Conservation (phyloP, 1,139 yeast genomes). For the Magnusiomyces ingens region DNA sequence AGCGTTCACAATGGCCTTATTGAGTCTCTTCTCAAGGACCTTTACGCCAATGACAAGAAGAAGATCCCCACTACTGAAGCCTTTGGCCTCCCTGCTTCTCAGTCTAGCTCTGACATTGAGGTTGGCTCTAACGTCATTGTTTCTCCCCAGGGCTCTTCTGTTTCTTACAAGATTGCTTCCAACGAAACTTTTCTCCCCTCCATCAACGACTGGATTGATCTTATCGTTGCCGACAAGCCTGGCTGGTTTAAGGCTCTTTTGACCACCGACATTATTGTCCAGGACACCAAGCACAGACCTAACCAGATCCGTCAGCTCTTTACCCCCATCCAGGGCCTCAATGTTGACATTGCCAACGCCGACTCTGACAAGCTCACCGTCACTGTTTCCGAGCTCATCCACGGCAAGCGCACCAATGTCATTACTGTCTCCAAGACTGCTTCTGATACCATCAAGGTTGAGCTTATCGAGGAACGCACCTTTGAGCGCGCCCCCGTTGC, state of each 20-base stretch:
- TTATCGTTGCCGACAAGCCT: slow-evolving; percentile 70
- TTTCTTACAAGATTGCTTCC: slow-evolving; percentile 44
- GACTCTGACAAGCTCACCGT: slow-evolving; percentile 51
- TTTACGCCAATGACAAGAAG: slow-evolving; percentile 61
- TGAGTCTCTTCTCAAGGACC: slow-evolving; percentile 56
- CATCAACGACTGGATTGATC: slow-evolving; percentile 58
- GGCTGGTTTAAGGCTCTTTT: slow-evolving; percentile 93
- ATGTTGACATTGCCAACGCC: slow-evolving; percentile 55
- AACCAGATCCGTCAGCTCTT: slow-evolving; percentile 78
- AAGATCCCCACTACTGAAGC: slow-evolving; percentile 83
- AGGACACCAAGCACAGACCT: slow-evolving; percentile 68
- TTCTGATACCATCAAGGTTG: slow-evolving; percentile 51
- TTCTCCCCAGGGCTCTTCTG: slow-evolving; percentile 34
- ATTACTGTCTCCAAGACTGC: slow-evolving; percentile 50
- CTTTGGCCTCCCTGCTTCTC: slow-evolving; percentile 58
- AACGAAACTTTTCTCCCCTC: slow-evolving; percentile 31
- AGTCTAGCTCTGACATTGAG: slow-evolving; percentile 33
- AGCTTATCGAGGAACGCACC: slow-evolving; percentile 84
- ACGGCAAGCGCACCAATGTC: slow-evolving; percentile 65
- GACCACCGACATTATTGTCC: slow-evolving; percentile 72
- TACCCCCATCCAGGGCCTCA: slow-evolving; percentile 60
- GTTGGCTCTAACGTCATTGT: slow-evolving; percentile 32
- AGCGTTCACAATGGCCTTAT: slow-evolving; percentile 88
- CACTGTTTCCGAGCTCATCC: slow-evolving; percentile 60
- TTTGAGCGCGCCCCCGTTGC: slow-evolving; percentile 68